Evolutionary conservation across 805 yeast species (phyloP), one percentile per base, ranked within the genome.

Genomic region (Jamesozyma gamospora): DNA sequence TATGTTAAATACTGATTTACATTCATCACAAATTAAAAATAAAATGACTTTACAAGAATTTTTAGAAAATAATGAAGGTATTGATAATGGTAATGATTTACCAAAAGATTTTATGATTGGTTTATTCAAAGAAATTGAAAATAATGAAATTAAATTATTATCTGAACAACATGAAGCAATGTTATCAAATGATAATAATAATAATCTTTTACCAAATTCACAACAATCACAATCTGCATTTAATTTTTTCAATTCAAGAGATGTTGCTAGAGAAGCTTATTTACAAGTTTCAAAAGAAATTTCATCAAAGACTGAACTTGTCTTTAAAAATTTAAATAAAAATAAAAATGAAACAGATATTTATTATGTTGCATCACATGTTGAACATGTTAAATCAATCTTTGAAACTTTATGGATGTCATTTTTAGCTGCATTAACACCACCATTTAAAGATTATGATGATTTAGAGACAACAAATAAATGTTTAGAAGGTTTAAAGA

Each of bases 361-460:
- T 0, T 88, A 79, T 55, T 84, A 85, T 59, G 75, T 79, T 15
- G 96, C 96, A 0, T 75, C 87, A 2, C 90, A 83, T 53, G 75
- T 83, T 13, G 94, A 86, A 50, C 96, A 90, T 56, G 95, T 90
- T 13, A 81, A 75, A 56, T 88, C 96, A 1, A 84, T 94, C 55
- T 90, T 92, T 63, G 96, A 90, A 52, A 85, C 85, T 14, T 66
- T 83, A 33, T 92, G 99, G 99, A 88, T 94, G 96, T 86, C 96
- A 0, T 75, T 92, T 35, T 69, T 92, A 48, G 97, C 97, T 6
- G 96, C 94, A 0, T 69, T 92, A 36, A 87, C 96, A 0, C 90
- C 94, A 3, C 94, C 96, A 5, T 87, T 88, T 66, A 86, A 82
- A 55, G 96, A 86, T 40, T 79, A 81, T 46, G 87, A 83, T 49